A percentile compares a stretch with the other conserved stretches of the same genome.
These are phyloP conservation scores for Anacardium occidentale DNA, from an alignment of 345 rosid genomes.

Conservation along the genomic window DNA sequence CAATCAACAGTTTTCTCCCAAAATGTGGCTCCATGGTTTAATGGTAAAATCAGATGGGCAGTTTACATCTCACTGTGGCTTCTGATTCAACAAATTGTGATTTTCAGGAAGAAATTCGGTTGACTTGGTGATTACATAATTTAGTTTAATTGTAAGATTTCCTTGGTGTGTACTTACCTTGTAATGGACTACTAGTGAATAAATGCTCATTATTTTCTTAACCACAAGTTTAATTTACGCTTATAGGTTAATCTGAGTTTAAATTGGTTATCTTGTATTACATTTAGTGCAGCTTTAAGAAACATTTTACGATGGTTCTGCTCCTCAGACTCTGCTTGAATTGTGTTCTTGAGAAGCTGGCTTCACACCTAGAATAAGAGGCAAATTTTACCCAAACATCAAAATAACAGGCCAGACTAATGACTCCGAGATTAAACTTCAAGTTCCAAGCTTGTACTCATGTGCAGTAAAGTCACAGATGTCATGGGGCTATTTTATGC, in stretches of 20 bases:
- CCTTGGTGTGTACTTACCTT: slow-evolving; percentile 9
- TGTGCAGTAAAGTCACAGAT: too few species aligned
- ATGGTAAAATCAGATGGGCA: not conserved
- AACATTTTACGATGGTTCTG: not conserved
- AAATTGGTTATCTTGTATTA: not conserved
- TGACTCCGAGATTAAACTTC: too few species aligned
- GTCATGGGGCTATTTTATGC: not conserved
- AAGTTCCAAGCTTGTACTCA: too few species aligned
- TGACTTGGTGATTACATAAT: not conserved
- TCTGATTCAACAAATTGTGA: not conserved
- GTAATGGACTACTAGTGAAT: slow-evolving; percentile 6
- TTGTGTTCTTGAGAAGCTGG: not conserved
- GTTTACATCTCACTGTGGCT: not conserved
- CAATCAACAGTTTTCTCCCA: not conserved
- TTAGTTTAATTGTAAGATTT: not conserved
- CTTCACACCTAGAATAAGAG: too few species aligned
- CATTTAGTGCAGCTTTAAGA: not conserved
- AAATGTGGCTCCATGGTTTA: not conserved
- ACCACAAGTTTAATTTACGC: slow-evolving; percentile 3
- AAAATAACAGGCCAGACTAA: too few species aligned
- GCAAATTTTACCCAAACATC: too few species aligned
- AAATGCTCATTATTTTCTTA: not conserved
- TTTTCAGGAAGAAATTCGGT: not conserved
- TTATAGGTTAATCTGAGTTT: not conserved
- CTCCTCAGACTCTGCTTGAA: not conserved